Evolutionary conservation across 805 yeast genomes (phyloP).

Genomic region (Barnettozyma botsteinii): DNA sequence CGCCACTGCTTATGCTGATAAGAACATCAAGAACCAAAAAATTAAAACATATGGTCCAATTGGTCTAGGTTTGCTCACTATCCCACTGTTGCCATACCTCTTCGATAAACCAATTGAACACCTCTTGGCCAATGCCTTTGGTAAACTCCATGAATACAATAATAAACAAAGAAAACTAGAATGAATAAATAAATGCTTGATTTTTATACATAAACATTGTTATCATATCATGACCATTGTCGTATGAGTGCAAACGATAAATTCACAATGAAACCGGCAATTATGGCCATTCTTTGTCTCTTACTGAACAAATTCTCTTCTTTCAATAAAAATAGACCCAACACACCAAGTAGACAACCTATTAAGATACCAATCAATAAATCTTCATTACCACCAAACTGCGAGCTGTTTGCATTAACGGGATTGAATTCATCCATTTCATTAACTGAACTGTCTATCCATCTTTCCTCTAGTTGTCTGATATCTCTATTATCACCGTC

Average conservation of each 20-base stretch:
- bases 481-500: conserved; percentile 39
- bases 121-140: conserved; percentile 53
- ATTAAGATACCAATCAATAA: conserved; percentile 61
- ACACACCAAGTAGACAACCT: conserved; percentile 73
- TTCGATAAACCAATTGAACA: conserved; percentile 82
- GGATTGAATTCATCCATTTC: conserved; percentile 42
- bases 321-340: conserved; percentile 57
- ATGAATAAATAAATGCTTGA: neutral
- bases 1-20: conserved; percentile 52
- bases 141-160: conserved; percentile 24
- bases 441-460: conserved; percentile 77
- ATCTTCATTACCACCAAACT: conserved; percentile 53
- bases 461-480: conserved; percentile 72
- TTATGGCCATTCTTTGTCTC: conserved; percentile 59
- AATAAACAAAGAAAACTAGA: conserved; percentile 14
- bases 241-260: conserved; percentile 58
- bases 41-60: conserved; percentile 71
- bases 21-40: conserved; percentile 42
- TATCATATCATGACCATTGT: conserved; percentile 26
- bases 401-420: conserved; percentile 34
- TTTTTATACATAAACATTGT: too few relatives aligned
- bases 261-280: conserved; percentile 67
- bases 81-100: conserved; percentile 69
- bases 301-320: conserved; percentile 57
- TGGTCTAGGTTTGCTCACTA: conserved; percentile 68